Conservation (phyloP, 179 eudicot species). For the Carnegiea gigantea region DNA sequence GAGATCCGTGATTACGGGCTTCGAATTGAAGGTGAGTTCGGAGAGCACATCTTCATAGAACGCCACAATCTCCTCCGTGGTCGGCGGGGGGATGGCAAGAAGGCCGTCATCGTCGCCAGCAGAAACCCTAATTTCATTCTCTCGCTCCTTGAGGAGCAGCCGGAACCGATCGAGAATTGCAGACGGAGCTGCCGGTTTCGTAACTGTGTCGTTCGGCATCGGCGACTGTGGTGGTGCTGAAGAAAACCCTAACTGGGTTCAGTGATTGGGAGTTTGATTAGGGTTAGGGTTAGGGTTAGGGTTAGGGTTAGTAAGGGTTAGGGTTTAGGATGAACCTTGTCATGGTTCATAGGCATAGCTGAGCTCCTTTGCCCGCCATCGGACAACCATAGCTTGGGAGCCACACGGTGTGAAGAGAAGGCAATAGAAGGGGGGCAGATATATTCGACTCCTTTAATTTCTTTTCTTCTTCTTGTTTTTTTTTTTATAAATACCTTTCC, state of each 20-base stretch:
- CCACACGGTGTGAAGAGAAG: background rate
- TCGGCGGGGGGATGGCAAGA: slow-evolving; percentile 31
- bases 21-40: slow-evolving; percentile 81
- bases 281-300: slow-evolving; percentile 32
- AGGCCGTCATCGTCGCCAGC: slow-evolving; percentile 20
- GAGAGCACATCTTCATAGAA: slow-evolving; percentile 59
- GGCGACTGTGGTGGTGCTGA: background rate
- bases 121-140: slow-evolving; percentile 37
- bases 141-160: slow-evolving; percentile 52
- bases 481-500: too few species aligned
- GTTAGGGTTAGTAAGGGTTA: slow-evolving; percentile 32
- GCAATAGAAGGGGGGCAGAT: background rate
- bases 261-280: background rate
- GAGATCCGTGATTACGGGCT: slow-evolving; percentile 93
- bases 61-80: slow-evolving; percentile 55
- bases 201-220: slow-evolving; percentile 36
- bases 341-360: slow-evolving; percentile 8
- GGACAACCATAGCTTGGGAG: slow-evolving; percentile 15
- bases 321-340: slow-evolving; percentile 19
- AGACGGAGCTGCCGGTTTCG: slow-evolving; percentile 37
- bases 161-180: slow-evolving; percentile 74
- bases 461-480: background rate
- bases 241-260: slow-evolving; percentile 23
- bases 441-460: background rate
- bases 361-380: slow-evolving; percentile 23